Evolutionary conservation across 208 protist genomes (phyloP).

Genomic region (Hexamita inflata): DNA sequence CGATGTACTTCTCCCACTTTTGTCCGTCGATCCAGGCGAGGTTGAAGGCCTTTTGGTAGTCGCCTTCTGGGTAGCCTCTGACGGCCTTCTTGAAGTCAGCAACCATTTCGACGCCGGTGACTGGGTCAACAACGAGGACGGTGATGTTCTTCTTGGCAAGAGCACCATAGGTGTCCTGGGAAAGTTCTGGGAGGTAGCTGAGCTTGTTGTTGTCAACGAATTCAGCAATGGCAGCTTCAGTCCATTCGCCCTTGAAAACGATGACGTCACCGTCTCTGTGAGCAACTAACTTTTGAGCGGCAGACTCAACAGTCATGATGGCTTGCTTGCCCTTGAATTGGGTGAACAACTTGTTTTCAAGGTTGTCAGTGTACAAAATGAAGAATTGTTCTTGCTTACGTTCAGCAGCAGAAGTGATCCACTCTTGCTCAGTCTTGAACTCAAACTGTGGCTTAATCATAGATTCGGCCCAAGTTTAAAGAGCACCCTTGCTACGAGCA

Average conservation of each 20-base stretch:
- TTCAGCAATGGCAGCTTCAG: background rate
- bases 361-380: background rate
- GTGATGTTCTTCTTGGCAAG: background rate
- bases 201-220: background rate
- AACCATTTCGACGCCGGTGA: background rate
- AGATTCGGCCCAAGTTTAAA: constrained; percentile 8
- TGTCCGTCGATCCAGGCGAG: background rate
- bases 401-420: background rate
- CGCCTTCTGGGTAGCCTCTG: background rate
- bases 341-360: background rate
- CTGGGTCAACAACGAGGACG: constrained; percentile 3
- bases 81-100: background rate
- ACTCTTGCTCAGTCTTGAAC: background rate
- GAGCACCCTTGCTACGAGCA: background rate
- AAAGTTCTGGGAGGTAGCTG: constrained; percentile 16
- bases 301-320: background rate
- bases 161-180: background rate
- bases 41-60: background rate
- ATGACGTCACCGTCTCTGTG: background rate
- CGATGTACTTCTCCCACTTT: background rate
- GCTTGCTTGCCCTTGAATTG: constrained; percentile 8
- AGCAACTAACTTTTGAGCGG: background rate
- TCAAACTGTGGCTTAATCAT: background rate
- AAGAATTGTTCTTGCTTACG: background rate
- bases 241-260: background rate